Evolutionary conservation across 352 stramenopile genomes (phyloP).

Genomic region (Salisapilia sapeloensis): DNA sequence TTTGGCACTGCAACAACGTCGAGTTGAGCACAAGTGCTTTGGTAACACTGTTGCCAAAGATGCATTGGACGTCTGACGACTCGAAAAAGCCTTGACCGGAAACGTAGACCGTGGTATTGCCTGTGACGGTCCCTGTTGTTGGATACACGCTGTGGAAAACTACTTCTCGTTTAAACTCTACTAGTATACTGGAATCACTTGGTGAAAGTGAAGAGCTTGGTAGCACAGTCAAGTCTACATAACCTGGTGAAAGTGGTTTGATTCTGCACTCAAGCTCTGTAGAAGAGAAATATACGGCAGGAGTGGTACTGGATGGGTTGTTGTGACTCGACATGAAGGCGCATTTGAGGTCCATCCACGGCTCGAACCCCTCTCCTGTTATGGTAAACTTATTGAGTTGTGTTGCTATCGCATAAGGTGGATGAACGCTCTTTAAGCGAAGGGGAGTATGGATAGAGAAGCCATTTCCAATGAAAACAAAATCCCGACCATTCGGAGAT

Average conservation of each 20-base stretch:
- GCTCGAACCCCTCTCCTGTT: constrained; percentile 14
- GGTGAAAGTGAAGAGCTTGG: constrained; percentile 8
- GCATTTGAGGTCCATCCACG: constrained; percentile 19
- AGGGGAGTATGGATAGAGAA: constrained; percentile 14
- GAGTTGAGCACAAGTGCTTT: constrained; percentile 16
- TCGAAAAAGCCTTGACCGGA: constrained; percentile 15
- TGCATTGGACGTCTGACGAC: constrained; percentile 9
- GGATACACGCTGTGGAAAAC: constrained; percentile 11
- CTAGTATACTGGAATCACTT: constrained; percentile 3
- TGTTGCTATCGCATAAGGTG: constrained; percentile 6
- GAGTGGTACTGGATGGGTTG: constrained; percentile 4
- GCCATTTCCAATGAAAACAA: constrained; percentile 1
- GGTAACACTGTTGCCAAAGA: constrained; percentile 5
- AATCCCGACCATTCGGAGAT: constrained; percentile 20
- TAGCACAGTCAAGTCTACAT: constrained; percentile 8
- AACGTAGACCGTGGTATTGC: constrained; percentile 9
- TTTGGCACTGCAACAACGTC: constrained; percentile 16
- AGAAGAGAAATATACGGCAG: constrained; percentile 7
- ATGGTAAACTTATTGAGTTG: constrained; percentile 7
- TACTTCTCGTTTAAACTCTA: constrained; percentile 11
- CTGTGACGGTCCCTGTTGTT: constrained; percentile 4
- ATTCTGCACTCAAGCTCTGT: constrained; percentile 10
- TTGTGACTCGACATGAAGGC: constrained; percentile 7
- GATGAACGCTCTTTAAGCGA: constrained; percentile 4
- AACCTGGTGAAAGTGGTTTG: constrained; percentile 2